Conservation (phyloP, 2,329 filamentous ascomycete genomes). For the Fusarium sterilihyphosum region DNA sequence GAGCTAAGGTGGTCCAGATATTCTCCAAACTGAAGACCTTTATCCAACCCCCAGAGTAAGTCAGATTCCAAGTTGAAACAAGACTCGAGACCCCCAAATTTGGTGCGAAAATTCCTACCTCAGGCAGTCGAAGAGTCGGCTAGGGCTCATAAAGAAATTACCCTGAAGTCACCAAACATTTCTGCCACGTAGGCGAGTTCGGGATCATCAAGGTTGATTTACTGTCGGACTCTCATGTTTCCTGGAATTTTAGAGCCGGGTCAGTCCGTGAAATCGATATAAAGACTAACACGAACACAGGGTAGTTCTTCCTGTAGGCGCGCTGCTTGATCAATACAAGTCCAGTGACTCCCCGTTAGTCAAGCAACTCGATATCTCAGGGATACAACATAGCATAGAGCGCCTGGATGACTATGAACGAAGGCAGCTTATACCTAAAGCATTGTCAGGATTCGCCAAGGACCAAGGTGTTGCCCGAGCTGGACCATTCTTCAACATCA, state of each 20-base stretch:
- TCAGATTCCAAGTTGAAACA: not conserved
- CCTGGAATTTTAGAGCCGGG: not conserved
- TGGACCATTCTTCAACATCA: slow-evolving; percentile 80
- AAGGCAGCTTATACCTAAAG: slow-evolving; percentile 74
- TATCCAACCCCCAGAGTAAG: slow-evolving; percentile 58
- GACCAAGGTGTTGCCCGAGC: slow-evolving; percentile 46
- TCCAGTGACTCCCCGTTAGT: slow-evolving; percentile 76
- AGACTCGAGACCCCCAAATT: no score
- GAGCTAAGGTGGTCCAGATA: slow-evolving; percentile 73
- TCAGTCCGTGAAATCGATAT: not conserved
- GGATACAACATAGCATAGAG: slow-evolving; percentile 82
- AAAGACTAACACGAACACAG: slow-evolving; percentile 45
- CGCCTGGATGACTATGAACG: slow-evolving; percentile 67
- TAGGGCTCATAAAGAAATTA: not conserved
- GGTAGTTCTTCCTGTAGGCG: slow-evolving; percentile 84
- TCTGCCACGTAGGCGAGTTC: not conserved
- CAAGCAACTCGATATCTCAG: slow-evolving; percentile 87
- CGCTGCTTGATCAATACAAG: slow-evolving; percentile 90
- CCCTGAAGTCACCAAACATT: not conserved
- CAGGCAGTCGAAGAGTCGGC: not conserved
- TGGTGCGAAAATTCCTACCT: not conserved
- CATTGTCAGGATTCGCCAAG: slow-evolving; percentile 46
- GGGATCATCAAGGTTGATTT: not conserved
- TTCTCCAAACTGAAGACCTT: slow-evolving; percentile 64
- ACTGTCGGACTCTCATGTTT: not conserved